Base-by-base conservation (phyloP, 2,329 filamentous ascomycete species). In the Cercospora sesami region DNA sequence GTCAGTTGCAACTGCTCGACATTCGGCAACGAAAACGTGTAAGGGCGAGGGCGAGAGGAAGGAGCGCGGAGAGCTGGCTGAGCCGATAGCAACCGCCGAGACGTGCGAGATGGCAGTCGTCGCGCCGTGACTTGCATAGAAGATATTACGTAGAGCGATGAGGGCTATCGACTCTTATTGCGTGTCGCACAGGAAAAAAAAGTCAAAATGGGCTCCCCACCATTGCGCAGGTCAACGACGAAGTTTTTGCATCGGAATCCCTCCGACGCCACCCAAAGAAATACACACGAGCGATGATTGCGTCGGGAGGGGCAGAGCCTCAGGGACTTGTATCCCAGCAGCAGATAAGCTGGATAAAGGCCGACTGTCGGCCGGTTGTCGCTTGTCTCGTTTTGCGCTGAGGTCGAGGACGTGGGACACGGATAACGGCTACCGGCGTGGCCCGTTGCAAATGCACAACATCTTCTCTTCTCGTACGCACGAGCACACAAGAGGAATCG, bases 31-130 rank as follows among this genome's bases (percentile, higher is more conserved):
- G 26, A 26, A 42, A 58, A 39, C 31, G 48, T 21, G 31, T 39
- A 14, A 36, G 51, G 23, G 39, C 12, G 45, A 26, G 23, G 39
- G 26, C 48, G 61, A 63, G 45, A 26, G 12, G 61, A 30, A 39
- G 30, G 31, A 58, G 14, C 26, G 45, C 45, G 30, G 31, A 58
- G n/a, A 18, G 62, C 42, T 53, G 55, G 26, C 30, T 61, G 63
- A 60, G 63, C 63, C 36, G 63, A 55, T 21, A 61, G 63, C 23
- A 65, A 53, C n/a, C 63, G 57, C 21, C 63, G 63, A 58, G 51
- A 45, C 45, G 62, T 30, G 31, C 30, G 62, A 64, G 31, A 57
- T 42, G 23, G 33, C 62, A 58, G 51, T 42, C 16, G 53, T 51
- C 60, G 36, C 42, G 42, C 42, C 8, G n/a, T 23, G 26, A 31